Conservation (phyloP, 345 rosid species). For the Rhodomyrtus tomentosa region DNA sequence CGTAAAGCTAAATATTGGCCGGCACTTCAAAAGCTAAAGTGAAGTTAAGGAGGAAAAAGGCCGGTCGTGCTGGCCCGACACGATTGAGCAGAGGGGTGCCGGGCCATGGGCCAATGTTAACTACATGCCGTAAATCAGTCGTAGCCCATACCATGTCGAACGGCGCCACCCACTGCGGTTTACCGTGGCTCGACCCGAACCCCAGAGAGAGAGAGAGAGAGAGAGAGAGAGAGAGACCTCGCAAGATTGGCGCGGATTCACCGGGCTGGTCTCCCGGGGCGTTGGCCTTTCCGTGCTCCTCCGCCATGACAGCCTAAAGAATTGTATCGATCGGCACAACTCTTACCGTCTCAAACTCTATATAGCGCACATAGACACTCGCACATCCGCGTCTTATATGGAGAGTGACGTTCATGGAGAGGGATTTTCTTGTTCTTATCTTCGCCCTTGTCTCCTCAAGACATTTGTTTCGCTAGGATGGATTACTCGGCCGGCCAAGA, state of each 20-base stretch:
- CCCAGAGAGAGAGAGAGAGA: not conserved
- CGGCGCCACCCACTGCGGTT: not conserved
- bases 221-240: not conserved
- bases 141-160: not conserved
- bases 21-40: not conserved
- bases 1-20: not conserved
- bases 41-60: not conserved
- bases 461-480: not conserved
- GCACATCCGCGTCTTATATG: not conserved
- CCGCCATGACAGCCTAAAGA: not conserved
- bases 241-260: not conserved
- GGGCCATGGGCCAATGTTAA: not conserved
- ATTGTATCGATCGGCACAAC: not conserved
- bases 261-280: not conserved
- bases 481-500: not conserved
- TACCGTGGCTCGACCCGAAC: not conserved
- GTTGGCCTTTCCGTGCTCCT: not conserved
- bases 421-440: not conserved
- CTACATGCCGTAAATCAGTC: not conserved
- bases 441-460: not conserved
- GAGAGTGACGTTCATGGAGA: not conserved
- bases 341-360: too few relatives aligned
- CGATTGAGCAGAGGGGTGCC: not conserved
- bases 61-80: not conserved
- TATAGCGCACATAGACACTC: not conserved